Percentiles rank a stretch among this genome's conserved stretches.
These are phyloP conservation scores for Isatis tinctoria DNA, from an alignment of 345 rosid species.

Conservation along the genomic window DNA sequence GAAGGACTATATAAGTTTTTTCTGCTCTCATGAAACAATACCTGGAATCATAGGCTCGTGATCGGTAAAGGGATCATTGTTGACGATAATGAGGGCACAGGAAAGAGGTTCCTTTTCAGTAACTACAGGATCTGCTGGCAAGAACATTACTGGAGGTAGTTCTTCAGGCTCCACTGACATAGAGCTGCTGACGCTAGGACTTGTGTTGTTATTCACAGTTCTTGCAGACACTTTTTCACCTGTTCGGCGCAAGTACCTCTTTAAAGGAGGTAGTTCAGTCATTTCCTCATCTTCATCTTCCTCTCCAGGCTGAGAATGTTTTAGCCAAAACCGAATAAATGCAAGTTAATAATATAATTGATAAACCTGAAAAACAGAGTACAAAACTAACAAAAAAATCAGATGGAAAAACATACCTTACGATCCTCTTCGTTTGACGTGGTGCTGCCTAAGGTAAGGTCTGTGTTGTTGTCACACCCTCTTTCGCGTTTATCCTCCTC, in stretches of 20 bases:
- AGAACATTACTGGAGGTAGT: not conserved
- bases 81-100: not conserved
- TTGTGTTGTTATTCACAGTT: not conserved
- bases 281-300: not conserved
- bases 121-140: not conserved
- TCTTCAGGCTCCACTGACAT: constrained; percentile 9
- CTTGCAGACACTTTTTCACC: not conserved
- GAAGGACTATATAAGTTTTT: not conserved
- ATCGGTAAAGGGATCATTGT: not conserved
- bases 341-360: not conserved
- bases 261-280: constrained; percentile 6
- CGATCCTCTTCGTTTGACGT: not conserved
- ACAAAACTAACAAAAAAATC: no score
- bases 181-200: constrained; percentile 10
- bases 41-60: constrained; percentile 19
- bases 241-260: not conserved
- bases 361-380: not conserved
- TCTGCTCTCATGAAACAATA: not conserved
- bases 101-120: not conserved
- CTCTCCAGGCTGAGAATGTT: not conserved
- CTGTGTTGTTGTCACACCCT: constrained; percentile 22
- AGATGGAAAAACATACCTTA: not conserved
- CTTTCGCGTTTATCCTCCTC: constrained; percentile 35
- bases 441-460: not conserved
- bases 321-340: not conserved